Conservation (phyloP, 2,329 filamentous ascomycete genomes). For the Pseudogymnoascus sp. region DNA sequence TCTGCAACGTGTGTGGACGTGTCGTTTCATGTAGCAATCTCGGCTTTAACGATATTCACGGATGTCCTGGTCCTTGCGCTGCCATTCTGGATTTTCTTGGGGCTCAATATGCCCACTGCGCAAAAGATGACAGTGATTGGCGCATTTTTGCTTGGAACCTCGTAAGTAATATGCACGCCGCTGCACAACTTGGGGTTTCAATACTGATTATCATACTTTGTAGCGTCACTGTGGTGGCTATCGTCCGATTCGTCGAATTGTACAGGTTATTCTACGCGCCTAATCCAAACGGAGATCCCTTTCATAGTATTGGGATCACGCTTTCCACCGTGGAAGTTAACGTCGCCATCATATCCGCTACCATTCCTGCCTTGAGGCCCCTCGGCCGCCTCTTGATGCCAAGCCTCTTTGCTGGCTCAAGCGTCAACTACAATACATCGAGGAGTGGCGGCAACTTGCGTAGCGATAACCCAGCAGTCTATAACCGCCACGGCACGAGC, state of each 20-base stretch:
- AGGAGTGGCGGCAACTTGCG: slow-evolving; percentile 10
- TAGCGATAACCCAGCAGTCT: not conserved
- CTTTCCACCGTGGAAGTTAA: slow-evolving; percentile 31
- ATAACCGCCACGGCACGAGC: not conserved
- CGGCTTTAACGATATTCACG: slow-evolving; percentile 34
- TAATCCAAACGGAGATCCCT: slow-evolving; percentile 13
- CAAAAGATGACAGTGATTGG: slow-evolving; percentile 34
- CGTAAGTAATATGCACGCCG: slow-evolving; percentile 27
- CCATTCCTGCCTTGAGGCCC: slow-evolving; percentile 31
- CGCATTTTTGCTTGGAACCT: slow-evolving; percentile 33
- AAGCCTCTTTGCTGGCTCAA: slow-evolving; percentile 25
- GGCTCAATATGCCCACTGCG: slow-evolving; percentile 32
- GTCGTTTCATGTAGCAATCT: slow-evolving; percentile 30
- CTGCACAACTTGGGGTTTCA: not conserved
- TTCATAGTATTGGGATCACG: slow-evolving; percentile 25
- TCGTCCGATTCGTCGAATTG: slow-evolving; percentile 29
- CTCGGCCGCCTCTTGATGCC: slow-evolving; percentile 31
- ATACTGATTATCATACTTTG: not conserved
- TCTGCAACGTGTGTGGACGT: slow-evolving; percentile 29
- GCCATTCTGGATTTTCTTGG: slow-evolving; percentile 35
- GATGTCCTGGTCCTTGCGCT: slow-evolving; percentile 34
- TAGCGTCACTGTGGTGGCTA: slow-evolving; percentile 30
- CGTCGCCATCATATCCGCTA: slow-evolving; percentile 32
- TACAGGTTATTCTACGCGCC: slow-evolving; percentile 23
- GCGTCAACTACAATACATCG: slow-evolving; percentile 11